A percentile compares a stretch with the other conserved stretches of the same genome.
phyloP scores from a whole-genome alignment of 169 alveolate genomes.

The Cryptosporidium ubiquitum region DNA sequence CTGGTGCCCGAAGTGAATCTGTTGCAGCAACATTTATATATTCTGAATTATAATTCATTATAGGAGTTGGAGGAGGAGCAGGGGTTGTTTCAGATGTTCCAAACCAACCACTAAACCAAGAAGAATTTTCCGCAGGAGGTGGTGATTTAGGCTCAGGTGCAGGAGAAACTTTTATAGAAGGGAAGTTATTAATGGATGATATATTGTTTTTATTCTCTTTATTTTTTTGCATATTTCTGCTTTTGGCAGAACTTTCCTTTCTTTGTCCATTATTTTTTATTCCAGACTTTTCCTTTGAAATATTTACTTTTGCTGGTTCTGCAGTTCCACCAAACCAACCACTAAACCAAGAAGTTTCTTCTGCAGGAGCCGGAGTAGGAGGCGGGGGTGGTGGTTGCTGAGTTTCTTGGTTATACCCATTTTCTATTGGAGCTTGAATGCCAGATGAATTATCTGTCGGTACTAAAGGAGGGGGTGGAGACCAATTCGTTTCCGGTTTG shows the following conservation, averaged over 20 bases:
- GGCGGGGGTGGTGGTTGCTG: not conserved
- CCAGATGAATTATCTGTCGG: not conserved
- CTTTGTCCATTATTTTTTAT: not conserved
- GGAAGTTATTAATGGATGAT: not conserved
- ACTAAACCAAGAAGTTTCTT: conserved; percentile 28
- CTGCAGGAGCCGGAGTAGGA: conserved; percentile 24
- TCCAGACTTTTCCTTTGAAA: not conserved
- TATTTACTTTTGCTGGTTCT: not conserved
- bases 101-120: conserved; percentile 72
- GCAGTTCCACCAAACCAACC: conserved; percentile 55
- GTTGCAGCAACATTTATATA: not conserved
- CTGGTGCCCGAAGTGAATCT: not conserved
- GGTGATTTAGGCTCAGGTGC: not conserved
- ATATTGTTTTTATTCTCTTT: not conserved
- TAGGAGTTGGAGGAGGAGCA: conserved; percentile 46
- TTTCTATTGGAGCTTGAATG: not conserved
- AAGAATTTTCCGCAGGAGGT: not conserved
- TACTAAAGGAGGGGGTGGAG: not conserved
- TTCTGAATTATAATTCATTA: not conserved
- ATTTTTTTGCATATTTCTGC: not conserved
- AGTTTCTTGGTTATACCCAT: not conserved
- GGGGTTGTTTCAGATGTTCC: conserved; percentile 8
- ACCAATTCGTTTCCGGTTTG: not conserved
- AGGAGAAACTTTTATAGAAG: conserved; percentile 25
- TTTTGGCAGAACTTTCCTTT: conserved; percentile 28